Evolutionary conservation across 1,284 basidiomycete species (phyloP).

Genomic region (Jaminaea rosea): DNA sequence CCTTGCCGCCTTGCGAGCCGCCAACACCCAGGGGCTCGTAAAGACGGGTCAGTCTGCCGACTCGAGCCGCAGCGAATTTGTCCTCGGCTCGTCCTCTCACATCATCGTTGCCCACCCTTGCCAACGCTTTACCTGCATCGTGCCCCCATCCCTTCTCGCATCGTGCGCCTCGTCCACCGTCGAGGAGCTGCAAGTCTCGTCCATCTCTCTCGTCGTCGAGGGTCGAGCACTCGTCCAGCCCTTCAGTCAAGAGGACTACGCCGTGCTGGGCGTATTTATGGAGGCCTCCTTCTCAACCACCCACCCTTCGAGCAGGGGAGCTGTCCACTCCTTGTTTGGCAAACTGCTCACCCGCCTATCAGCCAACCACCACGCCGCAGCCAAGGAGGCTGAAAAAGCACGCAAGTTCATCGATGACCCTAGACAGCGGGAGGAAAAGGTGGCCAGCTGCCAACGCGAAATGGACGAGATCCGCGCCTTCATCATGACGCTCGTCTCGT

Average conservation of each 20-base stretch:
- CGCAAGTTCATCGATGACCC: too few relatives aligned
- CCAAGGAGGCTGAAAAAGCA: not conserved
- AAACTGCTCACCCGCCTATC: not conserved
- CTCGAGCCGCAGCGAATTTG: too few relatives aligned
- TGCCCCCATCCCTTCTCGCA: not conserved
- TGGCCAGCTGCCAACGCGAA: not conserved
- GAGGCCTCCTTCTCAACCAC: not conserved
- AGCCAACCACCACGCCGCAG: not conserved
- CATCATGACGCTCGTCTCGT: not conserved
- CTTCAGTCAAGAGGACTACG: not conserved
- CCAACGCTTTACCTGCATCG: too few relatives aligned
- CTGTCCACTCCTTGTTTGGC: not conserved
- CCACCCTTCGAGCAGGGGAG: not conserved
- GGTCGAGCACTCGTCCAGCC: not conserved
- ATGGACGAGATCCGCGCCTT: not conserved
- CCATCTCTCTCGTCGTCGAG: not conserved
- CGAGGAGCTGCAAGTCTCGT: constrained; percentile 1
- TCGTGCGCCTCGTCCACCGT: not conserved
- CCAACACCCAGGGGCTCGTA: not conserved
- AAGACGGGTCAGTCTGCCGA: not conserved
- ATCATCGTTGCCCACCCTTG: not conserved
- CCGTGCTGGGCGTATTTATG: not conserved
- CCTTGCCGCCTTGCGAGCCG: not conserved
- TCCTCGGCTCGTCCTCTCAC: not conserved
- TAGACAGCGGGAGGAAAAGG: too few relatives aligned